phyloP scores from a whole-genome alignment of 2,329 filamentous ascomycete genomes.

The Fusarium algeriense region DNA sequence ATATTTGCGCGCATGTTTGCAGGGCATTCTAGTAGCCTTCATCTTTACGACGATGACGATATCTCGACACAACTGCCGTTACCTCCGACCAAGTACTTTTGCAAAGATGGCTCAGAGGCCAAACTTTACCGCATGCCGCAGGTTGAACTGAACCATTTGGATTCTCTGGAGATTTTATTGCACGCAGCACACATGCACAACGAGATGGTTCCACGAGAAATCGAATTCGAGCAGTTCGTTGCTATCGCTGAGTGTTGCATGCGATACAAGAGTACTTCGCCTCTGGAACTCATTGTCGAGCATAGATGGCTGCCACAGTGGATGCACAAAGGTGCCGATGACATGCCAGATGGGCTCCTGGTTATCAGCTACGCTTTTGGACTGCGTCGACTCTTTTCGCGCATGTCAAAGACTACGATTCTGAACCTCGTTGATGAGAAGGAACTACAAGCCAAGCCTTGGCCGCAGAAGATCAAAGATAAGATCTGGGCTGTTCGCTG shows the following conservation, averaged over 20 bases:
- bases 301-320: constrained; percentile 65
- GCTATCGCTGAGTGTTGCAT: constrained; percentile 64
- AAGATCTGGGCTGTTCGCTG: constrained; percentile 62
- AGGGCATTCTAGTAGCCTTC: constrained; percentile 47
- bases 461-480: constrained; percentile 62
- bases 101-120: constrained; percentile 58
- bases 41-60: constrained; percentile 54
- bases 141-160: constrained; percentile 57
- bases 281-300: constrained; percentile 63
- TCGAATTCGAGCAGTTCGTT: constrained; percentile 63
- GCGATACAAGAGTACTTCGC: constrained; percentile 64
- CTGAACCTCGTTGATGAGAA: constrained; percentile 59
- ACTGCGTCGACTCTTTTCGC: constrained; percentile 60
- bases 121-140: constrained; percentile 67
- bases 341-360: constrained; percentile 63
- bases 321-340: constrained; percentile 61
- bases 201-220: constrained; percentile 59
- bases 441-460: constrained; percentile 58
- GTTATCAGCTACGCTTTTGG: constrained; percentile 67
- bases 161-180: constrained; percentile 60
- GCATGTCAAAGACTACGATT: constrained; percentile 63
- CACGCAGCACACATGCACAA: constrained; percentile 66
- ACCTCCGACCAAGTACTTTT: constrained; percentile 53
- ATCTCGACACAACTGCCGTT: constrained; percentile 53
- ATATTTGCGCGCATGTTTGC: constrained; percentile 64